These are phyloP conservation scores for Suillus spraguei DNA, from an alignment of 768 basidiomycete genomes.

Conservation along the genomic window DNA sequence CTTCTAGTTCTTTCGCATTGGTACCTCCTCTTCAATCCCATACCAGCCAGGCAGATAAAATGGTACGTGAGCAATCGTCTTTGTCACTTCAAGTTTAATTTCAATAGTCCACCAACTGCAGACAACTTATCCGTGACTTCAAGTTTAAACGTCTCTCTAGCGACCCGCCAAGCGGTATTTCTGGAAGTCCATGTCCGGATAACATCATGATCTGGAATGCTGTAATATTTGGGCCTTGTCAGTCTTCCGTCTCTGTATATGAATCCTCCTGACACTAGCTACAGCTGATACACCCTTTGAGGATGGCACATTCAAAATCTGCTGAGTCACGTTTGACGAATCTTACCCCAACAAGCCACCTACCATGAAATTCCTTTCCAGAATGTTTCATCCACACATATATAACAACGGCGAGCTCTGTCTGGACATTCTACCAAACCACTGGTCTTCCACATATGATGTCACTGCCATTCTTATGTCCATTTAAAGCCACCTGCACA, in stretches of 20 bases:
- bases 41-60: neutral
- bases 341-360: conserved; percentile 99
- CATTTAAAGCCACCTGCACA: conserved; percentile 93
- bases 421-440: conserved; percentile 96
- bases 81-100: neutral
- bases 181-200: conserved; percentile 95
- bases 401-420: conserved; percentile 99
- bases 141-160: conserved; percentile 92
- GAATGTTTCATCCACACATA: conserved; percentile 99
- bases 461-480: conserved; percentile 98
- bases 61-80: conserved; percentile 4
- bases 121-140: conserved; percentile 97
- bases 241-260: conserved; percentile 29
- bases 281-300: conserved; percentile 98
- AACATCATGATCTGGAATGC: conserved; percentile 99
- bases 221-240: conserved; percentile 98
- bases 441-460: conserved; percentile 99
- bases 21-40: neutral
- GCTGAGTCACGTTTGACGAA: conserved; percentile 94
- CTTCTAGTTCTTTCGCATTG: conserved; percentile 9
- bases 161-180: conserved; percentile 95
- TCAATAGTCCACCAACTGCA: conserved; percentile 86
- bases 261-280: conserved; percentile 4
- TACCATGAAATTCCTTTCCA: conserved; percentile 93
- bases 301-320: conserved; percentile 97